A percentile compares a stretch with the other conserved stretches of the same genome.
These are phyloP conservation scores for Xanthoconium stramineum DNA, from an alignment of 768 basidiomycete genomes.

Conservation along the genomic window DNA sequence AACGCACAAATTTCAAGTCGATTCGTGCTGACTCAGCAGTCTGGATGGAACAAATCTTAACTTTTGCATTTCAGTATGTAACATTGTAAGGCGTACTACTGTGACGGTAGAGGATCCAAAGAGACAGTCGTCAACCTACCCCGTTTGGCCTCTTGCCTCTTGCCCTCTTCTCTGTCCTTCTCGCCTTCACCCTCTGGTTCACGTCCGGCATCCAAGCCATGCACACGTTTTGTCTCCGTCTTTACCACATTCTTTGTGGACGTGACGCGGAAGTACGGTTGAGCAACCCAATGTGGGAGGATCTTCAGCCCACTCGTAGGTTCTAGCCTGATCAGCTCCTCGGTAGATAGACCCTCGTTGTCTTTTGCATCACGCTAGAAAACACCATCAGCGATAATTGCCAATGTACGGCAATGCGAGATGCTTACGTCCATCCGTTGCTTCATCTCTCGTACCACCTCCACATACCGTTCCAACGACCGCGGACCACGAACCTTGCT, in stretches of 20 bases:
- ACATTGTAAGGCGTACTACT: not conserved
- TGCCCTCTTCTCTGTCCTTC: not conserved
- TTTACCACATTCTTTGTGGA: not conserved
- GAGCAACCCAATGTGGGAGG: constrained; percentile 68
- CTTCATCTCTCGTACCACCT: constrained; percentile 59
- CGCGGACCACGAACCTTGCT: constrained; percentile 44
- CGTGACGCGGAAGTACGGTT: constrained; percentile 55
- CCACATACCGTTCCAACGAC: constrained; percentile 39
- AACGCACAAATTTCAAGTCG: not conserved
- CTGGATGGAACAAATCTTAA: not conserved
- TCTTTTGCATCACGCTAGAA: constrained; percentile 47
- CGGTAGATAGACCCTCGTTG: constrained; percentile 23
- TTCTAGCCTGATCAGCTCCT: constrained; percentile 42
- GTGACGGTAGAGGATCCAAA: not conserved
- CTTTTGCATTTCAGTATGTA: not conserved
- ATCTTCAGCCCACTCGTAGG: constrained; percentile 46
- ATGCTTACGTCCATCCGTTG: constrained; percentile 50
- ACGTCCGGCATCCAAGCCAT: not conserved
- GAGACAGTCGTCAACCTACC: constrained; percentile 2
- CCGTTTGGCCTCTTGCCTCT: constrained; percentile 9
- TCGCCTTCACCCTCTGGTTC: not conserved
- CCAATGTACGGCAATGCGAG: not conserved
- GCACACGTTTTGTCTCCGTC: constrained; percentile 9
- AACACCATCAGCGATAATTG: not conserved
- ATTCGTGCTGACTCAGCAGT: not conserved